Evolutionary conservation across 2,329 filamentous ascomycete genomes (phyloP).

Genomic region (Meredithiella fracta): DNA sequence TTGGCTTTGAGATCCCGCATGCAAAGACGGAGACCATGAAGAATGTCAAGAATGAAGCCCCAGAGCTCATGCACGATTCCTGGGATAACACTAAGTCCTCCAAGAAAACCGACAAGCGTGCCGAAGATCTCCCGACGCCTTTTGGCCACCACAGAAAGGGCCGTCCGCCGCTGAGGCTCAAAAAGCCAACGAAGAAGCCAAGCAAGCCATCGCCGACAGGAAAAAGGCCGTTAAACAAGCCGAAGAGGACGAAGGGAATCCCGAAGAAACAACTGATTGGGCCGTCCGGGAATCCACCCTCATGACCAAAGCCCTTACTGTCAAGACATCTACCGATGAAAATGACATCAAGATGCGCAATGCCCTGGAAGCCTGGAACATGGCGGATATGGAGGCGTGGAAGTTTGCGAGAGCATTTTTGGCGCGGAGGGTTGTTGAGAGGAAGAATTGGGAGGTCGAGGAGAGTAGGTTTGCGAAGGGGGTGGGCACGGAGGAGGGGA

Average conservation of each 20-base stretch:
- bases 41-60: slow-evolving; percentile 17
- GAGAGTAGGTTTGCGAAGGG: slow-evolving; percentile 48
- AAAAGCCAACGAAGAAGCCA: neutral
- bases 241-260: slow-evolving; percentile 31
- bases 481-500: slow-evolving; percentile 35
- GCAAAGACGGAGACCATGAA: slow-evolving; percentile 17
- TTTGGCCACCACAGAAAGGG: neutral
- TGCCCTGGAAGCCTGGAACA: slow-evolving; percentile 47
- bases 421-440: slow-evolving; percentile 45
- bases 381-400: slow-evolving; percentile 65
- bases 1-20: slow-evolving; percentile 67
- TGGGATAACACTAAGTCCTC: slow-evolving; percentile 4
- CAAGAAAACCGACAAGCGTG: slow-evolving; percentile 6
- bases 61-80: slow-evolving; percentile 29
- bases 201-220: slow-evolving; percentile 11
- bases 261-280: slow-evolving; percentile 22
- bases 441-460: slow-evolving; percentile 52
- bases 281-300: slow-evolving; percentile 29
- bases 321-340: slow-evolving; percentile 27
- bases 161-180: neutral
- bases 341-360: slow-evolving; percentile 31
- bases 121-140: neutral
- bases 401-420: slow-evolving; percentile 53
- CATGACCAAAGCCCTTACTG: slow-evolving; percentile 36
- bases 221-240: slow-evolving; percentile 19